Evolutionary conservation across 2,329 filamentous ascomycete species (phyloP).

Genomic region (Ceratocystis cubensis): DNA sequence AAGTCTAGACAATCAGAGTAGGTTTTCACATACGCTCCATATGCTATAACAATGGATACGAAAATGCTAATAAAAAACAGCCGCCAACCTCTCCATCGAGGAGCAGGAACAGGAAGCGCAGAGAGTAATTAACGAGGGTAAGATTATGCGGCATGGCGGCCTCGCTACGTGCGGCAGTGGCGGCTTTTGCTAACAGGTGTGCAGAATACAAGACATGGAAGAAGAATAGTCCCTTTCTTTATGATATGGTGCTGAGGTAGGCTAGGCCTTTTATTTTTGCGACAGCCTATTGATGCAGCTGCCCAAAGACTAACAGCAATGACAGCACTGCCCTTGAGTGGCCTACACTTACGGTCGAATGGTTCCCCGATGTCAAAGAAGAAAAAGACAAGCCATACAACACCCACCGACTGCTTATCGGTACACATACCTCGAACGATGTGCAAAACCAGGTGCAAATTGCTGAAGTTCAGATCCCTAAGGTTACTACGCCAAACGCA

Average conservation of each 20-base stretch:
- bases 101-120: slow-evolving; percentile 63
- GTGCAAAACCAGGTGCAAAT: slow-evolving; percentile 89
- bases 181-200: slow-evolving; percentile 20
- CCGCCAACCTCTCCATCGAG: slow-evolving; percentile 36
- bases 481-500: slow-evolving; percentile 58
- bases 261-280: background rate
- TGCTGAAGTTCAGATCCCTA: slow-evolving; percentile 84
- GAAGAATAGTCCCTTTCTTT: slow-evolving; percentile 97
- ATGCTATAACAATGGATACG: background rate
- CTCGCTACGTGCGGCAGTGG: background rate
- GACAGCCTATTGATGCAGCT: background rate
- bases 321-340: slow-evolving; percentile 78
- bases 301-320: slow-evolving; percentile 6
- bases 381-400: slow-evolving; percentile 76
- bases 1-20: slow-evolving; percentile 19
- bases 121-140: slow-evolving; percentile 88
- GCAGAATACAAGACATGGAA: slow-evolving; percentile 99
- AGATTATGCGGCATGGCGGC: background rate
- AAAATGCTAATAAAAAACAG: slow-evolving; percentile 21
- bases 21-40: background rate
- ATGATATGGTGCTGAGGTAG: slow-evolving; percentile 87
- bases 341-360: slow-evolving; percentile 94
- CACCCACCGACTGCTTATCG: slow-evolving; percentile 78
- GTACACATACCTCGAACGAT: slow-evolving; percentile 82
- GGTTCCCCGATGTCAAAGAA: slow-evolving; percentile 91